Base-by-base conservation (phyloP, 768 basidiomycete species). In the Gymnopilus junonius region DNA sequence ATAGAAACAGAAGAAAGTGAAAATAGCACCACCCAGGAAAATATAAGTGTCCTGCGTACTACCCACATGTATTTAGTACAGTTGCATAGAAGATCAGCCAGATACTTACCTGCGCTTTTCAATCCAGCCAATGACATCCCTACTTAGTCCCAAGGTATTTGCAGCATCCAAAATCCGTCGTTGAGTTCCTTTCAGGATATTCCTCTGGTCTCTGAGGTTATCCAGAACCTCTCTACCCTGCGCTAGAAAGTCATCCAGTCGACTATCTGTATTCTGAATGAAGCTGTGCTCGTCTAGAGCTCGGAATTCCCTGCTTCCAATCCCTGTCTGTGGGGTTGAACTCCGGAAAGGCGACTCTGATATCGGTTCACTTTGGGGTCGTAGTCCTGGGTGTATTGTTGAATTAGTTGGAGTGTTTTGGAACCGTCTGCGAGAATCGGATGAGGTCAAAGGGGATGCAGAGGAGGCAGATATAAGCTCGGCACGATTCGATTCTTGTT, bases 31-130 rank as follows among this genome's bases (percentile, higher is more conserved):
- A 2, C 79, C 90, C 50, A 92, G 74, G 77, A 99, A 95, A 65
- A 99, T 96, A 67, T 94, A 96, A 82, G 91, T 94, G 73, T 99
- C 97, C 73, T 97, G 96, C 43, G 91, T 95, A 72, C 96, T 97
- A 73, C 20, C 48, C 39, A 55, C 35, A 46, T 53, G 32, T 17
- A 34, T 12, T 60, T 34, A 54, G 39, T 42, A 31, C 15, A 15
- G 17, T 55, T 55, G 51, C n/a, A 21, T 14, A 21, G 6, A 8
- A 43, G 15, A 55, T 48, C 1, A 35, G 29, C n/a, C 7, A 17
- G 12, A 20, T 6, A 82, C 87, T 62, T 65, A 94, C 95, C 94
- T 97, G 75, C 97, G 82, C 65, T 89, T 85, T 73, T 99, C 97
- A 67, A 99, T 96, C 94, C 96, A 99, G 7, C 93, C 90, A 75